Base-by-base conservation (phyloP, 129 eudicot genomes). In the Erigeron canadensis region DNA sequence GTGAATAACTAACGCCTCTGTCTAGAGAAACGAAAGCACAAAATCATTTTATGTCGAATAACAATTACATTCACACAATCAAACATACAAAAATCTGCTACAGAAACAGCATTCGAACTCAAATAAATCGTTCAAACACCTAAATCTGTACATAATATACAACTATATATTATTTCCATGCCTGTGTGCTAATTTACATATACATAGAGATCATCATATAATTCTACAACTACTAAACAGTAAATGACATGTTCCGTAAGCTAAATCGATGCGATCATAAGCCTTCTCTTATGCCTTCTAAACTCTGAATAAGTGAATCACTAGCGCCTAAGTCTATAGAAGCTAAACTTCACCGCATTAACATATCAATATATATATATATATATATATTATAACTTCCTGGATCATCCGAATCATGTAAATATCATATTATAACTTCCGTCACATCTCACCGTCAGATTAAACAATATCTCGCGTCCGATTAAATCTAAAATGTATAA, bases 391-490 rank as follows among this genome's bases (percentile, higher is more conserved):
- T 2, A 19, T 41, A 22, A 70, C 53, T 4, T n/a, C 6, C 34
- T 28, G 34, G 21, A 1, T 51, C 17, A 51, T 17, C 57, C 15
- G 16, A 51, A 51, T 28, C 76, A 40, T 62, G 64, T 50, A 61
- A n/a, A 70, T 8, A 51, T 28, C 34, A 28, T 1, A 34, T 39
- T 12, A 42, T 51, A 17, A 47, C 56, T 17, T 15, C 72, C 72
- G 46, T 65, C 65, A 74, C 41, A 65, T n/a, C 15, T 42, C 17
- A 75, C 69, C 16, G 43, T 67, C 18, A 50, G 28, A 34, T 65
- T 8, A 48, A 63, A 10, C 55, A 48, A 47, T 51, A 63, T 38
- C 63, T 12, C 51, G 44, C 4, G 12, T 74, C 64, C 44, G 41
- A 28, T 45, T 21, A 51, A 51, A 7, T 28, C 34, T 28, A 8